Evolutionary conservation across 805 yeast genomes (phyloP).

Genomic region (Ogataea salicorniae): DNA sequence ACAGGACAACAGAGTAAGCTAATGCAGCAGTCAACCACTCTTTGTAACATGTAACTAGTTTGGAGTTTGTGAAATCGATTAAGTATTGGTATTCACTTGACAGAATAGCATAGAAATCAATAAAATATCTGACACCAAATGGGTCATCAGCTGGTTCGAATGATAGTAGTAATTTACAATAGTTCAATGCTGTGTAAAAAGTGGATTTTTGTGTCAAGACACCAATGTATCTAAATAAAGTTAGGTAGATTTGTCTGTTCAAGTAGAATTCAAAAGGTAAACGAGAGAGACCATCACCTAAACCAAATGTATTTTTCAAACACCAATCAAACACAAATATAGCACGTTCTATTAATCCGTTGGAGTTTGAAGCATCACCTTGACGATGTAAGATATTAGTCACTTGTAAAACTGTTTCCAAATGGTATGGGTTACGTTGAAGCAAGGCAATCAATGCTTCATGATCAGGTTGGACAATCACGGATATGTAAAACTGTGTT

Average conservation of each 20-base stretch:
- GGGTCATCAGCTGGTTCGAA: constrained; percentile 77
- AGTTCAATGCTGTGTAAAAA: constrained; percentile 68
- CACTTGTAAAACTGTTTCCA: constrained; percentile 72
- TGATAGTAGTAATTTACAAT: constrained; percentile 64
- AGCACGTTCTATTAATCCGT: constrained; percentile 71
- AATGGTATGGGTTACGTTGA: constrained; percentile 65
- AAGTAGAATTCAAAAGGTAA: constrained; percentile 71
- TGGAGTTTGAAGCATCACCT: constrained; percentile 69
- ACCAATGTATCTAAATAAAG: constrained; percentile 66
- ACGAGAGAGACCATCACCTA: constrained; percentile 55
- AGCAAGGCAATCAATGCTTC: constrained; percentile 60
- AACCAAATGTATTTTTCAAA: constrained; percentile 52
- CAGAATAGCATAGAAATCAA: constrained; percentile 71
- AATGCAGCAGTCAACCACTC: constrained; percentile 74
- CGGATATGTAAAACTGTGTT: constrained; percentile 50
- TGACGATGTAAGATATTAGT: constrained; percentile 70
- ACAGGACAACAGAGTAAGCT: constrained; percentile 59
- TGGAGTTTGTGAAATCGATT: constrained; percentile 50
- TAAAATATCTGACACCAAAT: constrained; percentile 73
- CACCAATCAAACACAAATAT: constrained; percentile 76
- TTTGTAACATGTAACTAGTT: constrained; percentile 50
- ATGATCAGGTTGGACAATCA: constrained; percentile 72
- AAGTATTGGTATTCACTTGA: constrained; percentile 62
- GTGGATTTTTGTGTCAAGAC: constrained; percentile 75
- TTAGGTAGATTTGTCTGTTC: constrained; percentile 72